phyloP scores from a whole-genome alignment of 805 yeast genomes.

The Sungouiella thailandica region DNA sequence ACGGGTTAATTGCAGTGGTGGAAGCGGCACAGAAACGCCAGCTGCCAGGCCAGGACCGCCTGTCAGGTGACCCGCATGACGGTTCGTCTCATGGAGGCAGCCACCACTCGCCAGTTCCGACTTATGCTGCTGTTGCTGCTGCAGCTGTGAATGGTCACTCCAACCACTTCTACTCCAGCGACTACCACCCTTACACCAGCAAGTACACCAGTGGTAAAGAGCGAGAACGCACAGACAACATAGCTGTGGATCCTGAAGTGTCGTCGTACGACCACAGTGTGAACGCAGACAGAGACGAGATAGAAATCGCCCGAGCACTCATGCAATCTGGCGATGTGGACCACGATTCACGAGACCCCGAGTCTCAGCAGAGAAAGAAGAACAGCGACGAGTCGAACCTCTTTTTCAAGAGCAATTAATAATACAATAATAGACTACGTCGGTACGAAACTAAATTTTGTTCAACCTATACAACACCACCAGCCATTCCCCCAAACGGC shows the following conservation, averaged over 20 bases:
- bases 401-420: constrained; percentile 11
- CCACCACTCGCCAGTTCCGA: constrained; percentile 12
- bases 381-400: constrained; percentile 12
- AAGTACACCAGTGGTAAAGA: constrained; percentile 8
- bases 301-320: constrained; percentile 62
- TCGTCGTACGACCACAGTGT: constrained; percentile 32
- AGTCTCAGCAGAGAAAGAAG: constrained; percentile 4
- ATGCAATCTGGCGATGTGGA: constrained; percentile 52
- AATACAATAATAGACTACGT: no score
- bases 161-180: constrained; percentile 12
- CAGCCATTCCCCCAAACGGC: constrained; percentile 20
- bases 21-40: constrained; percentile 49
- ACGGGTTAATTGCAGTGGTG: constrained; percentile 53
- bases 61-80: constrained; percentile 12
- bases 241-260: constrained; percentile 59
- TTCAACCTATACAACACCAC: background rate
- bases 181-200: constrained; percentile 8
- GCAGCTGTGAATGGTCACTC: constrained; percentile 22
- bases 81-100: constrained; percentile 11
- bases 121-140: constrained; percentile 33
- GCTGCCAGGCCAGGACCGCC: constrained; percentile 17
- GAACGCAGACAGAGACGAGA: constrained; percentile 43
- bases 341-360: constrained; percentile 8
- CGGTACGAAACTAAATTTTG: background rate
- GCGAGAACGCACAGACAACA: constrained; percentile 19